Conservation (phyloP, 2,329 filamentous ascomycete genomes). For the Alternaria panax region DNA sequence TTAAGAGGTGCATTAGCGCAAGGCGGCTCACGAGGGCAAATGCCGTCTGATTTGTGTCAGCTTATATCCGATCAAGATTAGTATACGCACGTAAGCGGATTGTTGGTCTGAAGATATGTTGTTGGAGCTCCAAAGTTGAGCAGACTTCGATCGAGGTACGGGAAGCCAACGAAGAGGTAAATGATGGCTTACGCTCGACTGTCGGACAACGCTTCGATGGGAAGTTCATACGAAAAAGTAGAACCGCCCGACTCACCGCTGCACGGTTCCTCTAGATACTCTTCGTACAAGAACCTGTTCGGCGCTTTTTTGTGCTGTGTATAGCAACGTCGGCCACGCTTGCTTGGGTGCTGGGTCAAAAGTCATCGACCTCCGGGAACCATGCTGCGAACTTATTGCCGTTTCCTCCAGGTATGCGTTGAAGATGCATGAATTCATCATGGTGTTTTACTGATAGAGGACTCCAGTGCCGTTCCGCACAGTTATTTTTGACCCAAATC, state of each 20-base stretch:
- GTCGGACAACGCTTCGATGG: not conserved
- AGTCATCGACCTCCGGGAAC: not conserved
- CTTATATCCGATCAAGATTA: not conserved
- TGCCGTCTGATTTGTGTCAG: not conserved
- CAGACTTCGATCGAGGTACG: not conserved
- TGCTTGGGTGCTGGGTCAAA: not conserved
- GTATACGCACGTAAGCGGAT: not conserved
- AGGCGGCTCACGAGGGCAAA: not conserved
- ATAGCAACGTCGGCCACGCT: slow-evolving; percentile 2
- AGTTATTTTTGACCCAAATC: not conserved
- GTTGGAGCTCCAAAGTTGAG: not conserved
- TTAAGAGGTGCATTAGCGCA: not conserved
- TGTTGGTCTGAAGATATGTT: not conserved
- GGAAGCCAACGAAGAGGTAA: not conserved
- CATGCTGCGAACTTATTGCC: slow-evolving; percentile 1
- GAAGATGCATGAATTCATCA: not conserved
- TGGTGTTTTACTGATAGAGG: not conserved
- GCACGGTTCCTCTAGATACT: not conserved
- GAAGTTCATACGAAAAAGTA: not conserved
- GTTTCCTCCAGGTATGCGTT: slow-evolving; percentile 4
- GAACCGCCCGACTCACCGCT: not conserved
- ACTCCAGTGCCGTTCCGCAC: slow-evolving; percentile 7
- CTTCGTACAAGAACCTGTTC: slow-evolving; percentile 3
- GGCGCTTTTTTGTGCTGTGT: not conserved
- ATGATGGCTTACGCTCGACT: slow-evolving; percentile 7